Evolutionary conservation across 1,139 yeast species (phyloP), one percentile per base, ranked within the genome.

Genomic region (Pichiaceae sp.): DNA sequence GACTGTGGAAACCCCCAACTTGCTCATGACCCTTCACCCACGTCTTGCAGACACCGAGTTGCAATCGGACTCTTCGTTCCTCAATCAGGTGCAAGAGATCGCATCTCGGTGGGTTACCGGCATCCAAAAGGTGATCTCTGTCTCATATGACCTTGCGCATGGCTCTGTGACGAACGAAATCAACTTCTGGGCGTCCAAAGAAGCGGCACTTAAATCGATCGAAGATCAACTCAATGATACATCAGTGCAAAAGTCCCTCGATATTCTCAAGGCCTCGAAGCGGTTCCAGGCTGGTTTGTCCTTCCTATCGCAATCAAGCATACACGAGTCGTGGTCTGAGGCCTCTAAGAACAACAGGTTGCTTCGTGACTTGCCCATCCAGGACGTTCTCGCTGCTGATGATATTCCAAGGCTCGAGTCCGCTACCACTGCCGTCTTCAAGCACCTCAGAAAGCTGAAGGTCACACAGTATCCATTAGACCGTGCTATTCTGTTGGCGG

Each of bases 171-270:
- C 63, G 1, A 91, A 83, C 38, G 96, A 89, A 51, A 68, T 82
- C 11, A 74, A 70, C 37, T 89, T 84, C 49, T 89, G 97, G 96
- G 63, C 66, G 17, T 73, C 86, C 0, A 67, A 84, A 66, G 93
- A 84, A 49, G 55, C 61, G 1, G 79, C 87, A 0, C 60, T 89
- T 27, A 44, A 52, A 4, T 64, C 77, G 4, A 66, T 85, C 1
- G 72, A 72, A 36, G 64, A 64, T 2, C 96, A 86, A 53, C 57
- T 83, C 2, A 57, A 67, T 8, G 63, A 75, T 0, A 66, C 68
- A 0, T 78, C 74, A 25, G 73, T 85, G 1, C 62, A 60, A 19
- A 54, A 71, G n/a, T 75, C 94, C 0, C 57, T 86, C 17, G 75
- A 73, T 3, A 61, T 84, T 1, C 64, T 89, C 39, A 73, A 75